phyloP scores from a whole-genome alignment of 768 basidiomycete species.

The Podaxis rugospora region DNA sequence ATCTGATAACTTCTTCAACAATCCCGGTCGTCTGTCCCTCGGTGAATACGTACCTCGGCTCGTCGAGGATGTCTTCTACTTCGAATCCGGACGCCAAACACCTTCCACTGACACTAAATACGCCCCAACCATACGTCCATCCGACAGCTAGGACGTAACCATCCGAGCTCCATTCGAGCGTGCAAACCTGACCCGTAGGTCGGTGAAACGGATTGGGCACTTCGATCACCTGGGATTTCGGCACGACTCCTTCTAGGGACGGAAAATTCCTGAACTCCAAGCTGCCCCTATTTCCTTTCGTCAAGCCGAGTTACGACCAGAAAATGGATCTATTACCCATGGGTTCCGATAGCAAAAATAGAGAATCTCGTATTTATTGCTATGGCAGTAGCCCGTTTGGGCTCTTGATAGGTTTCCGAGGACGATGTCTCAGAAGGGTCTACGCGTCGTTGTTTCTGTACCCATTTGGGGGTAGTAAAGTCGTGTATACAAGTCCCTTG shows the following conservation, averaged over 20 bases:
- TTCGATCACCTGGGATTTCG: slow-evolving; percentile 56
- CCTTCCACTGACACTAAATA: slow-evolving; percentile 86
- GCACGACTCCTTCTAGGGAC: slow-evolving; percentile 49
- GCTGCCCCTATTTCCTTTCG: slow-evolving; percentile 42
- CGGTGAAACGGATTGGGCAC: slow-evolving; percentile 59
- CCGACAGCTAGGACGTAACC: slow-evolving; percentile 94
- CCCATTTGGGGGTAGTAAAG: slow-evolving; percentile 71
- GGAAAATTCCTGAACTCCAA: slow-evolving; percentile 70
- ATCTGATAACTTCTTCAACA: slow-evolving; percentile 27
- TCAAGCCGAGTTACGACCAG: not conserved
- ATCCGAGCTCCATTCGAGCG: slow-evolving; percentile 92
- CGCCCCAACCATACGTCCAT: slow-evolving; percentile 86
- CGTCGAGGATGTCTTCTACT: slow-evolving; percentile 57
- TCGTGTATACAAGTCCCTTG: slow-evolving; percentile 78
- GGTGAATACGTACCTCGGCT: slow-evolving; percentile 35
- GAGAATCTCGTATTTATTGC: slow-evolving; percentile 81
- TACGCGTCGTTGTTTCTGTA: slow-evolving; percentile 66
- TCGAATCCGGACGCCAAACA: slow-evolving; percentile 79
- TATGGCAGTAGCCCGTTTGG: slow-evolving; percentile 57
- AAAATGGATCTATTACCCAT: slow-evolving; percentile 38
- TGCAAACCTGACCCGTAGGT: slow-evolving; percentile 55
- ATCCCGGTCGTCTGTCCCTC: slow-evolving; percentile 1
- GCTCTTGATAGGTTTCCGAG: slow-evolving; percentile 51
- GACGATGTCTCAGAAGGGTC: slow-evolving; percentile 38
- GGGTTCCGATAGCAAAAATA: slow-evolving; percentile 74